Percentiles rank a stretch among this genome's conserved stretches.
phyloP scores from a whole-genome alignment of 1,284 basidiomycete species.

The Ceratobasidium sp. region DNA sequence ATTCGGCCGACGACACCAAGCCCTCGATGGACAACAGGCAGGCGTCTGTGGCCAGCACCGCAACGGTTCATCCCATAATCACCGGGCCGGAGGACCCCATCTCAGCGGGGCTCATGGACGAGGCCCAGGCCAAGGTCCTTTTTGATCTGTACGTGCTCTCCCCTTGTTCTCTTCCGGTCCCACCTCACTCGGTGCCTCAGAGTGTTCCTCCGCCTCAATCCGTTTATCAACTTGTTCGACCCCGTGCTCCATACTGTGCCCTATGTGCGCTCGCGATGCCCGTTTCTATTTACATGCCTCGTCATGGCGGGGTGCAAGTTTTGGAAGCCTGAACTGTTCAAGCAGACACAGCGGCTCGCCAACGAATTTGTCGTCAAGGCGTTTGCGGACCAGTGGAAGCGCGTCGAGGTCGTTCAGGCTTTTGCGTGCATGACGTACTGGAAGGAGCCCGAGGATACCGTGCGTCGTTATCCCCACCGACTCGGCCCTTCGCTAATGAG shows the following conservation, averaged over 20 bases:
- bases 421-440: slow-evolving; percentile 85
- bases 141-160: slow-evolving; percentile 59
- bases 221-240: slow-evolving; percentile 84
- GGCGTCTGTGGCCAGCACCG: slow-evolving; percentile 21
- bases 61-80: slow-evolving; percentile 18
- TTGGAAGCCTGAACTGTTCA: slow-evolving; percentile 73
- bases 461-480: slow-evolving; percentile 51
- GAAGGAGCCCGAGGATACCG: slow-evolving; percentile 81
- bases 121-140: slow-evolving; percentile 67
- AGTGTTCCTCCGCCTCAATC: slow-evolving; percentile 78
- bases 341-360: slow-evolving; percentile 68
- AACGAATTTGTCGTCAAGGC: slow-evolving; percentile 72
- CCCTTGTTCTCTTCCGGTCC: not conserved
- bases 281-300: slow-evolving; percentile 80
- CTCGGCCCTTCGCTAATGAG: not conserved
- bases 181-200: slow-evolving; percentile 31
- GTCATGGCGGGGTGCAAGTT: slow-evolving; percentile 86
- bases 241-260: slow-evolving; percentile 72
- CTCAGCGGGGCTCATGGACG: slow-evolving; percentile 67
- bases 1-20: slow-evolving; percentile 31
- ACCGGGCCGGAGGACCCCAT: slow-evolving; percentile 67
- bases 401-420: slow-evolving; percentile 82
- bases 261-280: slow-evolving; percentile 75
- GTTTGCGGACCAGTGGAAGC: slow-evolving; percentile 75
- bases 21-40: slow-evolving; percentile 40